Base-by-base conservation (phyloP, 2,329 filamentous ascomycete species). In the Arachnopeziza araneosa region DNA sequence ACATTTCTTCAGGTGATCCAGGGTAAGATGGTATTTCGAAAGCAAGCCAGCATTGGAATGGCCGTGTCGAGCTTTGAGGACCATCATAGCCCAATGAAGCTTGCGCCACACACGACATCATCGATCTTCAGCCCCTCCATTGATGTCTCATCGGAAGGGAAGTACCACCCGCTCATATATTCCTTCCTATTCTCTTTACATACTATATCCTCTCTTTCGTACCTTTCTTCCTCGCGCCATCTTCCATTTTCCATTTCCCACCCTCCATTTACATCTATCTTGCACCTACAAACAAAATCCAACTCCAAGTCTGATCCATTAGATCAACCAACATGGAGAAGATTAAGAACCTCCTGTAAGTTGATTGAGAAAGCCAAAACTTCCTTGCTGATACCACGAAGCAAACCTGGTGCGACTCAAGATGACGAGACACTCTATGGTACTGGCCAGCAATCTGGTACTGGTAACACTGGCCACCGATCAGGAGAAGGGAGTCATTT, bases 341-440 rank as follows among this genome's bases (percentile, higher is more conserved):
- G 57, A 61, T 72, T 50, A 72, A 70, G 68, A 71, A 68, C 54
- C 48, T 73, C 24, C 53, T 73, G 71, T 72, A 59, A 59, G 70
- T 60, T 10, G 2, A 24, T 26, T 14, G 8, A 21, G 6, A 3
- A 8, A 52, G 22, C 8, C 2, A 2, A 8, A n/a, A 8, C 9
- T n/a, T 52, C 24, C 3, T 22, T 48, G 30, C 53, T 59, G 22
- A 58, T 19, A 48, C 5, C n/a, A 9, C 6, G 22, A 21, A 69
- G 68, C 24, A 64, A 62, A 22, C 65, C 67, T 24, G 65, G 67
- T 49, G 58, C 60, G 50, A 58, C 65, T n/a, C 61, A 64, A 36
- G 68, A 69, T 24, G 68, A 71, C 21, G 63, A 70, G 56, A 63
- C 64, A 21, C 54, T 67, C 56, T 67, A 71, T 50, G 69, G 68